Base-by-base conservation (phyloP, 768 basidiomycete species). In the Russula dissimulans region DNA sequence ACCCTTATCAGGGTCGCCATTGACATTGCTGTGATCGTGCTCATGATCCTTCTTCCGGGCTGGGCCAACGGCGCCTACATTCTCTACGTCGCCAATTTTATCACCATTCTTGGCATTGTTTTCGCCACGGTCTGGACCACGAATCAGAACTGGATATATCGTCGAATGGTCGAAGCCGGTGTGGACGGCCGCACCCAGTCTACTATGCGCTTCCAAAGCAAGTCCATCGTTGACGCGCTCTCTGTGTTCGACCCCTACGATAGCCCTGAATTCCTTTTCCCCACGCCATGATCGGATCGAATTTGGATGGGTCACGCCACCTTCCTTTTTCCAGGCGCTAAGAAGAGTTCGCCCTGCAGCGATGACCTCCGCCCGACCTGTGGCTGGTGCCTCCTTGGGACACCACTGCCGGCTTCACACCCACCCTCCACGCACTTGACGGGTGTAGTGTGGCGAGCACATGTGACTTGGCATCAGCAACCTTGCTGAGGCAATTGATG, bases 81-180 rank as follows among this genome's bases (percentile, higher is more conserved):
- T 26, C 36, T 65, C 39, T 63, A 56, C 15, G 10, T 58, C 6
- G 49, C 62, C 45, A 65, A 65, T 45, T 65, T 59, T 48, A 32
- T 63, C 54, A 59, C 64, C 39, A 65, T 65, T 44, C 54, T 65
- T 41, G 64, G 64, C 15, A 63, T 63, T 18, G 64, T 65, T 8
- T 65, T 65, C 18, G 64, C 64, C 38, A 65, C 64, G 1, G 64
- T 65, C 34, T 65, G 64, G 64, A 65, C 64, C 4, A 59, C 55
- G 36, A 63, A 59, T 48, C 54, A 63, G 54, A 65, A 65, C 61
- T 65, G 64, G 64, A 53, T 64, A 14, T 15, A 57, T n/a, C 60
- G 62, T 29, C 60, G 50, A 44, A 61, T 63, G 59, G 48, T 53
- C 42, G 62, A 63, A 34, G 54, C 59, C 10, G 62, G 62, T 26